phyloP scores from a whole-genome alignment of 164 flowering plant genomes.

The Chimonanthus salicifolius region DNA sequence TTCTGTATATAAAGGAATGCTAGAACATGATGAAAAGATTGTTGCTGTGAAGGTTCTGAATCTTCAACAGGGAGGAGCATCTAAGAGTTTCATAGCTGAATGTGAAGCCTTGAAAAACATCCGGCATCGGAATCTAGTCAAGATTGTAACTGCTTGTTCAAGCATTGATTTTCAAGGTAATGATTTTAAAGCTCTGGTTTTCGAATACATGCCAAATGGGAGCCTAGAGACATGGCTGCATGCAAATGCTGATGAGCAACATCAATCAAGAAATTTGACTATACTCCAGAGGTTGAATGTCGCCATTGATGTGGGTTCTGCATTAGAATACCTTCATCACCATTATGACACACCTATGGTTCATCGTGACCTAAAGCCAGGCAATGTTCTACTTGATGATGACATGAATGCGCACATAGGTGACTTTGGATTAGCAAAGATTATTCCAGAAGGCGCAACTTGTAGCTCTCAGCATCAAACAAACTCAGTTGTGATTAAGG shows the following conservation, averaged over 20 bases:
- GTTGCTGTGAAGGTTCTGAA: slow-evolving; percentile 37
- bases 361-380: slow-evolving; percentile 33
- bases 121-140: slow-evolving; percentile 32
- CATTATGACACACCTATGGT: slow-evolving; percentile 15
- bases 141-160: slow-evolving; percentile 23
- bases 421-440: slow-evolving; percentile 34
- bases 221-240: slow-evolving; percentile 34
- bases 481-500: slow-evolving; percentile 18
- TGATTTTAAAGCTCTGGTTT: slow-evolving; percentile 31
- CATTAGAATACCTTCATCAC: slow-evolving; percentile 30
- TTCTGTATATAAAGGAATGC: slow-evolving; percentile 29
- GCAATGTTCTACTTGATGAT: slow-evolving; percentile 29
- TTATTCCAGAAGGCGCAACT: slow-evolving; percentile 4
- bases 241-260: background rate
- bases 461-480: slow-evolving; percentile 4
- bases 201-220: slow-evolving; percentile 33
- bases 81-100: slow-evolving; percentile 25
- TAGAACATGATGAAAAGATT: background rate
- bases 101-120: slow-evolving; percentile 25
- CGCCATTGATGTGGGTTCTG: slow-evolving; percentile 30
- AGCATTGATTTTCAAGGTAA: slow-evolving; percentile 23
- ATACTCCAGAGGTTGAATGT: slow-evolving; percentile 24
- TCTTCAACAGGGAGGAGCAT: slow-evolving; percentile 22
- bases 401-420: slow-evolving; percentile 29
- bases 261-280: slow-evolving; percentile 7